Conservation (phyloP, 2,329 filamentous ascomycete genomes). For the Chalara sp. region DNA sequence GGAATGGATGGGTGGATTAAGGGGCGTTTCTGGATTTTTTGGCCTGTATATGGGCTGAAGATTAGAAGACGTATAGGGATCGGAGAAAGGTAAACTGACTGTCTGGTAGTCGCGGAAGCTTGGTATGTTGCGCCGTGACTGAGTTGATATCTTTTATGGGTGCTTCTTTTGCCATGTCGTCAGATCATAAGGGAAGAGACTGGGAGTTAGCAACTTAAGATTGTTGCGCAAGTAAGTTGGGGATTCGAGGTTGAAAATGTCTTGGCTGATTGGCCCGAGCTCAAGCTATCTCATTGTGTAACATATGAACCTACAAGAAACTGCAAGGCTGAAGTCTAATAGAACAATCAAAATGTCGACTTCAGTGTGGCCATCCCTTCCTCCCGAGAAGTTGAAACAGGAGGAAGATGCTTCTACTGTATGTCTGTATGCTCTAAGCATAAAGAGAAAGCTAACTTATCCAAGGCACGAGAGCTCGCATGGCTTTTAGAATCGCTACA, state of each 20-base stretch:
- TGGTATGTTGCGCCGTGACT: constrained; percentile 8
- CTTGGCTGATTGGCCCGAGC: background rate
- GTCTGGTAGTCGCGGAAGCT: constrained; percentile 16
- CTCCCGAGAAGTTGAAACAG: constrained; percentile 16
- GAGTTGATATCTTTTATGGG: background rate
- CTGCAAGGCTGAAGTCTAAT: background rate
- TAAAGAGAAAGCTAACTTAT: no score
- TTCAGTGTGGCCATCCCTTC: constrained; percentile 23
- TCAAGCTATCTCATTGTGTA: background rate
- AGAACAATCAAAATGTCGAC: constrained; percentile 10
- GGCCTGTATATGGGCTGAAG: constrained; percentile 10
- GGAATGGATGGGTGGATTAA: constrained; percentile 26
- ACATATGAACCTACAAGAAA: background rate
- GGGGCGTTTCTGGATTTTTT: constrained; percentile 26
- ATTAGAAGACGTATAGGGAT: background rate
- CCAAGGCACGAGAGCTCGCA: constrained; percentile 25
- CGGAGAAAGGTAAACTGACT: constrained; percentile 7
- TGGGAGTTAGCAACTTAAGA: background rate
- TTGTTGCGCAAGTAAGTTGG: background rate
- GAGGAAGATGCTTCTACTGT: constrained; percentile 26
- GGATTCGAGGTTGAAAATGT: background rate
- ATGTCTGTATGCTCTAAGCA: background rate
- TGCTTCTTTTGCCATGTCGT: constrained; percentile 10
- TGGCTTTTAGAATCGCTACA: constrained; percentile 29
- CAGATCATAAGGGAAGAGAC: background rate